Evolutionary conservation across 371 early-diverging fungal species (phyloP), one percentile per base, ranked within the genome.

Genomic region (Dichotomocladium elegans): DNA sequence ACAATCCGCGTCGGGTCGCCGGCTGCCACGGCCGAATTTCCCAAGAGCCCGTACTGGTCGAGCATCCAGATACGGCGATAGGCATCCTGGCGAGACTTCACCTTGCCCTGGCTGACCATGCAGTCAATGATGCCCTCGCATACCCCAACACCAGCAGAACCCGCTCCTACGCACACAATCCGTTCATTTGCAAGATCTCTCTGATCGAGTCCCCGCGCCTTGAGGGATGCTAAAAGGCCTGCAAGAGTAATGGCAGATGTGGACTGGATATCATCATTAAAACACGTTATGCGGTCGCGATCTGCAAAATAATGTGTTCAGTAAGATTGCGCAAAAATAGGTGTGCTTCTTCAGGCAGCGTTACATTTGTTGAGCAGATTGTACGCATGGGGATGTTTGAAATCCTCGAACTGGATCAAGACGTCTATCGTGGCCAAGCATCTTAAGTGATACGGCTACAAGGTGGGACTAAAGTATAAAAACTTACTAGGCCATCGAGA

Each of bases 261-360:
- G 1, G 77, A 77, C 52, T 86, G 86, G 29, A 86, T 86, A 52
- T 86, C 86, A 54, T 86, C 86, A 55, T 86, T 86, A 62, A 86
- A 86, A 37, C 81, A 81, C 47, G 81, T 81, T 47, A 81, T 55
- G 34, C 73, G 65, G 48, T 86, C 61, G 31, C 74, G 80, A 58
- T 86, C 75, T 74, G 24, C 24, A 26, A 46, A 51, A 26, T 22
- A 47, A n/a, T n/a, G n/a, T n/a, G n/a, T n/a, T n/a, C n/a, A n/a
- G n/a, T n/a, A n/a, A n/a, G n/a, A n/a, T n/a, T n/a, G n/a, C n/a
- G n/a, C 25, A 26, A 11, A 14, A 47, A 3, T 4, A 9, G 12
- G 11, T 25, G 30, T n/a, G 28, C 25, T 7, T 24, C 17, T 25
- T 9, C 17, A 33, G 34, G 30, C 1, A 24, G 41, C 63, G n/a